A percentile compares a stretch with the other conserved stretches of the same genome.
phyloP scores from a whole-genome alignment of 345 rosid species.

The Adansonia digitata region DNA sequence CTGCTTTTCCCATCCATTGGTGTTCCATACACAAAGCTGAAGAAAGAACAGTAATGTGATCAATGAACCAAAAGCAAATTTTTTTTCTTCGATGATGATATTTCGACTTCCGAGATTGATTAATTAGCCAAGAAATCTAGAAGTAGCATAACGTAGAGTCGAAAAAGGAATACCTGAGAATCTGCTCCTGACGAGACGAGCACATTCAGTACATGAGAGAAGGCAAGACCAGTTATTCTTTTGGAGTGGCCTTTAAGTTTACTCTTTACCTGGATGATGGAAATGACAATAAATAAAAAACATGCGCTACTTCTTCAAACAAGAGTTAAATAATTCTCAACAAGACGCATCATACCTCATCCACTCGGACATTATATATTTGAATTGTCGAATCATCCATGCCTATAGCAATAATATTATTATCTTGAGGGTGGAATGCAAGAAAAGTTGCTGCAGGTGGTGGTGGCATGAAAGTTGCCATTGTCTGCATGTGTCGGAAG shows the following conservation, averaged over 20 bases:
- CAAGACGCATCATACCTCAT: slow-evolving; percentile 50
- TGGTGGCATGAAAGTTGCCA: slow-evolving; percentile 94
- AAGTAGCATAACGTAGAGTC: not conserved
- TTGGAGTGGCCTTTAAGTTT: slow-evolving; percentile 86
- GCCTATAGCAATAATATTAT: slow-evolving; percentile 87
- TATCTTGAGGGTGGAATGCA: slow-evolving; percentile 93
- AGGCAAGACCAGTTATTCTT: slow-evolving; percentile 83
- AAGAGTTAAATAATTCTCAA: not conserved
- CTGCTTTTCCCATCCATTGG: slow-evolving; percentile 92
- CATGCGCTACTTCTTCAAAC: not conserved
- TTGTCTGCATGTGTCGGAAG: slow-evolving; percentile 52
- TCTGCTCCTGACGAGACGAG: slow-evolving; percentile 88
- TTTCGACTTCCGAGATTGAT: not conserved
- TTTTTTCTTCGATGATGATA: not conserved
- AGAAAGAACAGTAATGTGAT: slow-evolving; percentile 2
- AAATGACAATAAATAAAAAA: not conserved
- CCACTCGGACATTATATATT: slow-evolving; percentile 89
- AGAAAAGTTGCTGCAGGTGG: slow-evolving; percentile 95
- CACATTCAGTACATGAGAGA: slow-evolving; percentile 66
- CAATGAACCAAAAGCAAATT: not conserved
- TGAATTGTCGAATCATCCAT: slow-evolving; percentile 92
- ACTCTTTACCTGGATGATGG: slow-evolving; percentile 64
- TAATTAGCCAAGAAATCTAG: not conserved
- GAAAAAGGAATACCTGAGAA: slow-evolving; percentile 54
- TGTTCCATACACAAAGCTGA: slow-evolving; percentile 83